These are phyloP conservation scores for Candida schatavii DNA, from an alignment of 805 yeast genomes.

Conservation along the genomic window DNA sequence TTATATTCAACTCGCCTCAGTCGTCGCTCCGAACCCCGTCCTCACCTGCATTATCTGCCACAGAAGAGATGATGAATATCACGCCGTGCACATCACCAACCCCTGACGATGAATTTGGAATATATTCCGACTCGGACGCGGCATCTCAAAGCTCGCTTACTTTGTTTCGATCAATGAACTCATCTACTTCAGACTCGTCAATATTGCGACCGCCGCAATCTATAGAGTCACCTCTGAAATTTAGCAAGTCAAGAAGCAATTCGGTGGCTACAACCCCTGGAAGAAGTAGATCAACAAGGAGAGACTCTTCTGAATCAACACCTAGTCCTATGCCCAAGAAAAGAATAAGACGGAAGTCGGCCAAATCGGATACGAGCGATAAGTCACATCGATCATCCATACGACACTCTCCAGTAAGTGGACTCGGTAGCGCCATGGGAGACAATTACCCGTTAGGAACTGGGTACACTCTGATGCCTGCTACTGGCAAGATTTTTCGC, in stretches of 20 bases:
- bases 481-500: constrained; percentile 72
- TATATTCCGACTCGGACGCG: constrained; percentile 35
- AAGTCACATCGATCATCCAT: constrained; percentile 18
- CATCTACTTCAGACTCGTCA: constrained; percentile 5
- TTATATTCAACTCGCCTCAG: constrained; percentile 1
- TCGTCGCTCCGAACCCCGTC: constrained; percentile 10
- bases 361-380: constrained; percentile 22
- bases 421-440: constrained; percentile 4
- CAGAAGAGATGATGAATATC: constrained; percentile 19
- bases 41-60: constrained; percentile 20
- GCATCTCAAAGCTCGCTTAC: constrained; percentile 31
- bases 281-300: constrained; percentile 10
- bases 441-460: constrained; percentile 17
- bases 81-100: constrained; percentile 19
- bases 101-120: constrained; percentile 26
- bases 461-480: constrained; percentile 36
- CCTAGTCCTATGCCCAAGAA: constrained; percentile 22
- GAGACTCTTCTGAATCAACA: constrained; percentile 16
- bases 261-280: constrained; percentile 7
- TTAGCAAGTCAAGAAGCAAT: neutral
- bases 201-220: neutral
- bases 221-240: neutral
- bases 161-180: constrained; percentile 6
- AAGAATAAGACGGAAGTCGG: constrained; percentile 23
- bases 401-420: constrained; percentile 9